Percentiles rank a stretch among this genome's conserved stretches.
Conservation (phyloP, 768 basidiomycete genomes). For the Lactarius trivialis region DNA sequence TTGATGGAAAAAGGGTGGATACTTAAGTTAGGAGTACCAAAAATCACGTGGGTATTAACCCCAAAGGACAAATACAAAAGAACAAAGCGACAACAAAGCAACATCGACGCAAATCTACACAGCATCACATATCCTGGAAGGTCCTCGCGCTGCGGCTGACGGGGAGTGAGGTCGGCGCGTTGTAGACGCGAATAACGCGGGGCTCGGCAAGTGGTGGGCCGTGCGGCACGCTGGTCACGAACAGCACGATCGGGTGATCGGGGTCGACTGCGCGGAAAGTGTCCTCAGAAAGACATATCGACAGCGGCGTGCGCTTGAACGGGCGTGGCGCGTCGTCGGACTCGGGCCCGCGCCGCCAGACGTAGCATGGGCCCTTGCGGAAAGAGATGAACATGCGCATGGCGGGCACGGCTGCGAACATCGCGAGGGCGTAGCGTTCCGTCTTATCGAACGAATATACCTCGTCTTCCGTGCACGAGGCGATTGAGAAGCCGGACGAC, state of each 20-base stretch:
- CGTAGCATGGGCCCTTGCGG: conserved; percentile 12
- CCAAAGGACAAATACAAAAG: neutral
- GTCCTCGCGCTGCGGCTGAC: conserved; percentile 7
- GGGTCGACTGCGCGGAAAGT: conserved; percentile 16
- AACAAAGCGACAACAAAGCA: neutral
- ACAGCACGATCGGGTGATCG: conserved; percentile 5
- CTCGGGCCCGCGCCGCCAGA: conserved; percentile 7
- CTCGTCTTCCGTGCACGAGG: conserved; percentile 15
- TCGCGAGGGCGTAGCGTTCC: conserved; percentile 15
- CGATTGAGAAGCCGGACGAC: conserved; percentile 16
- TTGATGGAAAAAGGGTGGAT: too few relatives aligned
- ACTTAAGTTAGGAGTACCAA: too few relatives aligned
- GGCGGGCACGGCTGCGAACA: conserved; percentile 14
- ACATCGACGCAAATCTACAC: too few relatives aligned
- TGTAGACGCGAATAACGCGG: neutral
- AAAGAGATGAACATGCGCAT: conserved; percentile 20
- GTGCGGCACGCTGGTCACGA: conserved; percentile 7
- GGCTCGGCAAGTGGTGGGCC: conserved; percentile 16
- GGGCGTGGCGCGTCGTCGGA: neutral
- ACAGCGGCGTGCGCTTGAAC: conserved; percentile 9
- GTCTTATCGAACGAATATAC: conserved; percentile 13
- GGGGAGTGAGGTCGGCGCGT: neutral
- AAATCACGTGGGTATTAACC: too few relatives aligned
- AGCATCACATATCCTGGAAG: conserved; percentile 6
- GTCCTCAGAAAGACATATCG: neutral